Percentiles rank a stretch among this genome's conserved stretches.
phyloP scores from a whole-genome alignment of 2,329 filamentous ascomycete genomes.

The Zymoseptoria brevis region DNA sequence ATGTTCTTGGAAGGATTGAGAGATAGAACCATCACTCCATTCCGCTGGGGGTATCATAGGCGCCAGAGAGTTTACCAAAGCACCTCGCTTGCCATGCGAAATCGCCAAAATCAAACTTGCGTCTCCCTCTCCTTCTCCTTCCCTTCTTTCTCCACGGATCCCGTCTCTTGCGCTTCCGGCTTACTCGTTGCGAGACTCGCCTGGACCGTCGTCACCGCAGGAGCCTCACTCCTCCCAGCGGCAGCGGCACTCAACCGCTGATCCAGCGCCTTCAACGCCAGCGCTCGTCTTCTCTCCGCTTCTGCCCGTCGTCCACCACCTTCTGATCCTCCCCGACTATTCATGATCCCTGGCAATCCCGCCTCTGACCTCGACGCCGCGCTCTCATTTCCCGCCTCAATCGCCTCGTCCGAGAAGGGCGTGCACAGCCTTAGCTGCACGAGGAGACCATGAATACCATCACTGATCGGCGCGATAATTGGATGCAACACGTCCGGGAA shows the following conservation, averaged over 20 bases:
- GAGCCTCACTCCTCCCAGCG: conserved; percentile 7
- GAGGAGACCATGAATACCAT: conserved; percentile 65
- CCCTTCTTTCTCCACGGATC: neutral
- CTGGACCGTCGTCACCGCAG: conserved; percentile 16
- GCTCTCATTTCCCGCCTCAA: conserved; percentile 64
- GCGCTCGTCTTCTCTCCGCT: conserved; percentile 77
- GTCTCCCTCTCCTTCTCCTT: neutral
- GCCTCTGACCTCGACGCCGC: conserved; percentile 58
- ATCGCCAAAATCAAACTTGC: neutral
- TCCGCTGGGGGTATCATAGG: neutral
- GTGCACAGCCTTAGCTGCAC: conserved; percentile 71
- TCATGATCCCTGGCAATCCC: conserved; percentile 53
- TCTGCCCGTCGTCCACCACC: conserved; percentile 57
- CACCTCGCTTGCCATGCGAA: neutral
- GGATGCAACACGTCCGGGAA: conserved; percentile 82
- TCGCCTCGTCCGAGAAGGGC: conserved; percentile 75
- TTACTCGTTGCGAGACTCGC: conserved; percentile 5
- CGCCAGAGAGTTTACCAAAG: neutral
- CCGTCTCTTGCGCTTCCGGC: neutral
- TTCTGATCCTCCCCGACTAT: conserved; percentile 35
- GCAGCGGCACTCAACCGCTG: conserved; percentile 84
- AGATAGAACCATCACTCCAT: neutral
- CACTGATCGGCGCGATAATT: conserved; percentile 63
- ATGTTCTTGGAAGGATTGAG: conserved; percentile 5
- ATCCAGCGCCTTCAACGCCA: conserved; percentile 86